Evolutionary conservation across 1,284 basidiomycete genomes (phyloP), one percentile per base, ranked within the genome.

Genomic region (Melanopsichium pennsylvanicum): DNA sequence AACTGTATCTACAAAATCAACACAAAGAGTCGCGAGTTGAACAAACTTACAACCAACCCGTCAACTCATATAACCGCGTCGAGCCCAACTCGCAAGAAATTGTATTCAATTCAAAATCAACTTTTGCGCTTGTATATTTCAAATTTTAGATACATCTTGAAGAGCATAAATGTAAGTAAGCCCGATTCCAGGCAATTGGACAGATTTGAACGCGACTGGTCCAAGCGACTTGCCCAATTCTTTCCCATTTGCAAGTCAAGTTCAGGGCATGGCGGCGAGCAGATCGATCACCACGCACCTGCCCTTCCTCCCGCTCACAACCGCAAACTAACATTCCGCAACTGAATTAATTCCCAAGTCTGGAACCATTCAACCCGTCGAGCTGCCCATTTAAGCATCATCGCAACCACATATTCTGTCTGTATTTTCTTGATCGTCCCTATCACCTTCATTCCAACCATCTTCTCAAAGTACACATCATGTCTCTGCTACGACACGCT

Each of bases 401-500:
- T 52, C 57, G 57, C 56, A 58, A 51, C 56, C n/a, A n/a, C n/a
- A n/a, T n/a, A n/a, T 21, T n/a, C 21, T n/a, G 31, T 33, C 47
- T 19, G 12, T 40, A 40, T 29, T 29, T 13, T 36, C 18, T 11
- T 34, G 12, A 34, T 43, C 35, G 35, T 25, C 41, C n/a, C n/a
- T n/a, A 16, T 19, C 23, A 21, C 6, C 18, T 10, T 19, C 21
- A 27, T 4, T 21, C 12, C 32, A 13, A n/a, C 32, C 13, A 36
- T 10, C 34, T 16, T 10, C 36, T 13, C n/a, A n/a, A n/a, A n/a
- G n/a, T n/a, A n/a, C n/a, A n/a, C n/a, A 59, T 12, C 50, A 70
- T 70, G 67, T 70, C 67, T 38, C 49, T 70, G 26, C 55, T 70
- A 46, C 67, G 67, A 56, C 40, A 54, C 32, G 56, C 57, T 25